Evolutionary conservation across 1,284 basidiomycete genomes (phyloP).

Genomic region (Malassezia pachydermatis): DNA sequence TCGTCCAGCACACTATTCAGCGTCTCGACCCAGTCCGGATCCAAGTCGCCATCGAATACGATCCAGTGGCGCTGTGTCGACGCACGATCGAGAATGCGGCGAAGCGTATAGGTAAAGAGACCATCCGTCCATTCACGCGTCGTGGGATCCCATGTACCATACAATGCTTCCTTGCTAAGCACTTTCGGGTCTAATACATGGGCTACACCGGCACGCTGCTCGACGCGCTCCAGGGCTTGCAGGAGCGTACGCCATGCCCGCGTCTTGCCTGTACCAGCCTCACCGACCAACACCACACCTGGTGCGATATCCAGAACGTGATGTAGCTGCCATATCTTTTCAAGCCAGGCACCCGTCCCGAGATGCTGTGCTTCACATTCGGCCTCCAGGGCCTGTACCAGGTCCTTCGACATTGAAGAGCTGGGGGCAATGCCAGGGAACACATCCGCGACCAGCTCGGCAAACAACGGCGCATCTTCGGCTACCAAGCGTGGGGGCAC

Average conservation of each 20-base stretch:
- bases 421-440: slow-evolving; percentile 90
- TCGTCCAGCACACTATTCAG: slow-evolving; percentile 91
- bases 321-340: slow-evolving; percentile 93
- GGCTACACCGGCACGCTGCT: slow-evolving; percentile 79
- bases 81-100: slow-evolving; percentile 97
- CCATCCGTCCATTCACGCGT: slow-evolving; percentile 99
- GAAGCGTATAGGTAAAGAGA: slow-evolving; percentile 89
- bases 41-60: slow-evolving; percentile 97
- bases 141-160: slow-evolving; percentile 91
- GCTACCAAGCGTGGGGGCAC: slow-evolving; percentile 97
- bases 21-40: slow-evolving; percentile 99
- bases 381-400: slow-evolving; percentile 71
- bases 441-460: slow-evolving; percentile 86
- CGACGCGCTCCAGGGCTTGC: slow-evolving; percentile 76
- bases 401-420: slow-evolving; percentile 74
- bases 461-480: slow-evolving; percentile 87
- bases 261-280: slow-evolving; percentile 92
- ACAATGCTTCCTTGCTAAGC: slow-evolving; percentile 94
- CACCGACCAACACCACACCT: slow-evolving; percentile 98
- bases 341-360: slow-evolving; percentile 76
- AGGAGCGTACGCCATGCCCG: slow-evolving; percentile 93
- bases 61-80: slow-evolving; percentile 97
- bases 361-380: slow-evolving; percentile 80
- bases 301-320: slow-evolving; percentile 99
- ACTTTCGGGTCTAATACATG: slow-evolving; percentile 99